Percentiles rank a stretch among this genome's conserved stretches.
Conservation (phyloP, 2,329 filamentous ascomycete species). For the Fusarium sacchari region DNA sequence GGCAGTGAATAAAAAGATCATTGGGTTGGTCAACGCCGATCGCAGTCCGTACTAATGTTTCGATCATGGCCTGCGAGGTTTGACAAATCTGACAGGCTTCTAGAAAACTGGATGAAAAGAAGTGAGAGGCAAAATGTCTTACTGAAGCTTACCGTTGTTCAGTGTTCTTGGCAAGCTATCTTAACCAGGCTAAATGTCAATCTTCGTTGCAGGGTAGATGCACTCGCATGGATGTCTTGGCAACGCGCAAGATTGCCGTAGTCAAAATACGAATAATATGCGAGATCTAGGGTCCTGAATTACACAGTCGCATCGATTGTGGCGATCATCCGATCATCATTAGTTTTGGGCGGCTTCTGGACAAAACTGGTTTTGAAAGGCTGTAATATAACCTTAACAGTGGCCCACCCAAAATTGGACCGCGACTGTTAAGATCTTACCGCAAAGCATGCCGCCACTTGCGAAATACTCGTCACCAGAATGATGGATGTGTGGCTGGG, state of each 20-base stretch:
- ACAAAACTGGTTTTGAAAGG: neutral
- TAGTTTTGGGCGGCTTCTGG: neutral
- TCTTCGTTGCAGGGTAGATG: neutral
- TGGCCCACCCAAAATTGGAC: fast-evolving
- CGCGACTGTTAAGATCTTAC: neutral
- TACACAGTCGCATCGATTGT: neutral
- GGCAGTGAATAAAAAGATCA: fast-evolving
- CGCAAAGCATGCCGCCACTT: neutral
- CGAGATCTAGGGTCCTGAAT: neutral
- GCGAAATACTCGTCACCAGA: neutral
- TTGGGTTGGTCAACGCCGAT: fast-evolving
- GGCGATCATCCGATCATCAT: neutral
- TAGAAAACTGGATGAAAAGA: neutral
- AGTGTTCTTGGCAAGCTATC: neutral
- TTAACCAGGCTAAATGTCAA: fast-evolving
- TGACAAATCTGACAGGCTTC: too few species aligned
- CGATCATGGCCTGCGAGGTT: neutral
- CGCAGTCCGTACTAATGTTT: fast-evolving
- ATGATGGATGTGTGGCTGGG: slow-evolving; percentile 1
- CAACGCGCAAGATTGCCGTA: too few species aligned
- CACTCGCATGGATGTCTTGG: neutral
- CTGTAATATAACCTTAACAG: neutral
- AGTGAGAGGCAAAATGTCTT: fast-evolving
- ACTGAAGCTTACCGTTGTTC: neutral
- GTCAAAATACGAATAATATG: neutral